These are phyloP conservation scores for Wickerhamomyces sydowiorum DNA, from an alignment of 805 yeast species.

Conservation along the genomic window DNA sequence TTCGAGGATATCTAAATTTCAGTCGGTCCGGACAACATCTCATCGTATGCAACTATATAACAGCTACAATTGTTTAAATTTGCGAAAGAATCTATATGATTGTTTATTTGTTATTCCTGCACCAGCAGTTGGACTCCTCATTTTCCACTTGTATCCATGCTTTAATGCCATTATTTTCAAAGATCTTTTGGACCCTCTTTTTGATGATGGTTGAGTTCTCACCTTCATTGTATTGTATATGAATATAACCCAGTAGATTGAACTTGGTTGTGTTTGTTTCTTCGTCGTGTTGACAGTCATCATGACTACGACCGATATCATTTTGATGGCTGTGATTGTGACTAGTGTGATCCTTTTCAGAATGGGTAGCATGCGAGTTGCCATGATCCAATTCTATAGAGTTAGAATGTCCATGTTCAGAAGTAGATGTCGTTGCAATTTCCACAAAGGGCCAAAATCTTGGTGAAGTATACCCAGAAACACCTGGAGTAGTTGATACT, in stretches of 20 bases:
- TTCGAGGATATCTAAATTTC: too few species aligned
- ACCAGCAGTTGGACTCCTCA: slow-evolving; percentile 65
- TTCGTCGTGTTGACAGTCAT: slow-evolving; percentile 24
- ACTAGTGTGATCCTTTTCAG: slow-evolving; percentile 7
- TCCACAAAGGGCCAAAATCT: slow-evolving; percentile 75
- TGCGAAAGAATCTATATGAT: neutral
- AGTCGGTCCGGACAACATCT: neutral
- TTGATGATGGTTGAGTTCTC: slow-evolving; percentile 59
- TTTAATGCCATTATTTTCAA: slow-evolving; percentile 43
- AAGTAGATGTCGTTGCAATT: slow-evolving; percentile 18
- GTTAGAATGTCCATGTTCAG: slow-evolving; percentile 21
- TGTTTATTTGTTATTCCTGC: slow-evolving; percentile 29
- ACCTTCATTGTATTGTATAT: slow-evolving; percentile 64
- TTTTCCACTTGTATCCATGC: slow-evolving; percentile 65
- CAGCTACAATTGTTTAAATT: too few species aligned
- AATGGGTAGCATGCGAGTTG: slow-evolving; percentile 8
- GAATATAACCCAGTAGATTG: slow-evolving; percentile 69
- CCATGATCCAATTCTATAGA: slow-evolving; percentile 7
- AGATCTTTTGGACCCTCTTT: slow-evolving; percentile 51
- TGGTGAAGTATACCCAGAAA: slow-evolving; percentile 81
- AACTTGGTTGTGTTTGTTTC: slow-evolving; percentile 15
- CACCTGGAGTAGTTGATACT: slow-evolving; percentile 66
- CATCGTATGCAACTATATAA: too few species aligned
- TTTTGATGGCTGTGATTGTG: slow-evolving; percentile 20
- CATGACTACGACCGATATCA: slow-evolving; percentile 38